A percentile compares a stretch with the other conserved stretches of the same genome.
Conservation (phyloP, 768 basidiomycete genomes). For the Amyloporia xantha region DNA sequence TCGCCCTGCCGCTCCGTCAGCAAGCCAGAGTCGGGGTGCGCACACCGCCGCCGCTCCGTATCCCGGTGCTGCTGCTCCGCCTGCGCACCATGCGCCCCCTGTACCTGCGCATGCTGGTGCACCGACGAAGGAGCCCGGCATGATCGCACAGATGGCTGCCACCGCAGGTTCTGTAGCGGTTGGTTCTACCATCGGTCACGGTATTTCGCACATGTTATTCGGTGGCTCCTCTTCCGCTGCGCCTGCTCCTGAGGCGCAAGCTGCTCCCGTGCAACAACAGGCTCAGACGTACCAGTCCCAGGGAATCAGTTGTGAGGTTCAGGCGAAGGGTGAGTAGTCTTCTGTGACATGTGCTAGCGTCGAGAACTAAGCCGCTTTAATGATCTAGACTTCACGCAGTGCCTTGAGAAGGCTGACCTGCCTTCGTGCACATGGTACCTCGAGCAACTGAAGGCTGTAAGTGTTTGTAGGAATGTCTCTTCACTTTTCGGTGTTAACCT, state of each 20-base stretch:
- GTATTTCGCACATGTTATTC: constrained; percentile 86
- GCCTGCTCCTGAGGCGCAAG: constrained; percentile 36
- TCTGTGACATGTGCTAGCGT: constrained; percentile 2
- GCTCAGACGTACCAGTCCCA: constrained; percentile 41
- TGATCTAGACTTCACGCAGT: constrained; percentile 68
- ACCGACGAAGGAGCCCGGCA: constrained; percentile 51
- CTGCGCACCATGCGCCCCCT: constrained; percentile 31
- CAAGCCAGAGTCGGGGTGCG: constrained; percentile 38
- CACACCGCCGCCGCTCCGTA: constrained; percentile 43
- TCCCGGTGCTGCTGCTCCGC: constrained; percentile 29
- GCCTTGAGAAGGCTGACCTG: constrained; percentile 76
- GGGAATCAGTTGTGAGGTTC: constrained; percentile 59
- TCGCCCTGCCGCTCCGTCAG: constrained; percentile 44
- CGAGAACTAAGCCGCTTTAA: background rate
- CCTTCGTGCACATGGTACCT: constrained; percentile 82
- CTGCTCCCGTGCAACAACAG: constrained; percentile 39
- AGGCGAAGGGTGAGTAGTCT: constrained; percentile 64
- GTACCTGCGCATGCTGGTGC: constrained; percentile 25
- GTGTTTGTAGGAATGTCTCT: constrained; percentile 30
- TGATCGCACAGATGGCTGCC: constrained; percentile 81
- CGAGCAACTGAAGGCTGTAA: constrained; percentile 80
- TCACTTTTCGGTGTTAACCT: constrained; percentile 3
- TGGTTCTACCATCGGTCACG: constrained; percentile 85
- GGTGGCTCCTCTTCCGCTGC: constrained; percentile 52
- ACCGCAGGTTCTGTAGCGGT: constrained; percentile 88